These are phyloP conservation scores for Sphaerostilbella broomeana DNA, from an alignment of 2,329 filamentous ascomycete genomes.

Conservation along the genomic window DNA sequence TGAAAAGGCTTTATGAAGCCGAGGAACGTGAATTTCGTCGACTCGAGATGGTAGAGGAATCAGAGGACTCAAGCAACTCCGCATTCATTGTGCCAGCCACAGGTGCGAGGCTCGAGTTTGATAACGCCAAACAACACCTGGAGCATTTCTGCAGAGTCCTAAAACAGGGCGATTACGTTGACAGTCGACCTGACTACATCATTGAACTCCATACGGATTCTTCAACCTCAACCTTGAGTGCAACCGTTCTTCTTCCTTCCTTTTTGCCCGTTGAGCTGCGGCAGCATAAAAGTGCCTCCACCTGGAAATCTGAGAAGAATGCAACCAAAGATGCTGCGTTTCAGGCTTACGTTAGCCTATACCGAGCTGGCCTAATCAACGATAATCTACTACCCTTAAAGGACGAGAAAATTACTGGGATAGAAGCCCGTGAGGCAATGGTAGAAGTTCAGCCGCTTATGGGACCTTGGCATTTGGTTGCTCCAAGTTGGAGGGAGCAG, in stretches of 20 bases:
- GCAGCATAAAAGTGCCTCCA: slow-evolving; percentile 16
- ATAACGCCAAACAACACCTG: slow-evolving; percentile 69
- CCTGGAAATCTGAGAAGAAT: slow-evolving; percentile 66
- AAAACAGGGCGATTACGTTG: slow-evolving; percentile 51
- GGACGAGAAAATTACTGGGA: slow-evolving; percentile 32
- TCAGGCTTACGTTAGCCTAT: slow-evolving; percentile 65
- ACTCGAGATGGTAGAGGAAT: slow-evolving; percentile 43
- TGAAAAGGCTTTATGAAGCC: slow-evolving; percentile 64
- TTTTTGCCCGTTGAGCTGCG: slow-evolving; percentile 50
- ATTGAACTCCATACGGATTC: slow-evolving; percentile 34
- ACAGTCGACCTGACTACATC: slow-evolving; percentile 62
- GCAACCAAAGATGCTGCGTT: slow-evolving; percentile 80
- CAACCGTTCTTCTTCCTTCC: slow-evolving; percentile 63
- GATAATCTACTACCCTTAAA: slow-evolving; percentile 66
- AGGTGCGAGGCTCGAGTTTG: slow-evolving; percentile 61
- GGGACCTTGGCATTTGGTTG: slow-evolving; percentile 42
- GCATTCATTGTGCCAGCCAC: slow-evolving; percentile 36
- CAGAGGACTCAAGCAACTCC: slow-evolving; percentile 18
- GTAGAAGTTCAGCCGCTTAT: slow-evolving; percentile 32
- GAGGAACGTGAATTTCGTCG: slow-evolving; percentile 47
- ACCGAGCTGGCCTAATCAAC: slow-evolving; percentile 65
- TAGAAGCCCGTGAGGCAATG: slow-evolving; percentile 32
- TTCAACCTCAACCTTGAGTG: slow-evolving; percentile 33
- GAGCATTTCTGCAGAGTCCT: slow-evolving; percentile 71
- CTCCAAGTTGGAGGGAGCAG: slow-evolving; percentile 33